phyloP scores from a whole-genome alignment of 768 basidiomycete species.

The Termitomyces sp. region DNA sequence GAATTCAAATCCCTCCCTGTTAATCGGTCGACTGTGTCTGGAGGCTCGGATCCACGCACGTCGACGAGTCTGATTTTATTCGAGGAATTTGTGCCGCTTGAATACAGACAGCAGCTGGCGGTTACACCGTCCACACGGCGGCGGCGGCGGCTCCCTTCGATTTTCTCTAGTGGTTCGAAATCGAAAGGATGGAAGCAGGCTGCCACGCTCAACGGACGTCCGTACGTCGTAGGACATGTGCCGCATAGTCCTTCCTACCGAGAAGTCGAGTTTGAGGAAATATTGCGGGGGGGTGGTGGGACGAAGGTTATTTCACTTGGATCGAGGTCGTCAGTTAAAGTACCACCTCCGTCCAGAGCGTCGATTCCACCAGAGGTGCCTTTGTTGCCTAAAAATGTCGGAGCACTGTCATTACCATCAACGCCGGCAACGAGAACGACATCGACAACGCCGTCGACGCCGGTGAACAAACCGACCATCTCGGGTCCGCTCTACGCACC shows the following conservation, averaged over 20 bases:
- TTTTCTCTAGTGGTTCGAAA: slow-evolving; percentile 47
- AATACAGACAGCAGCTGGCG: slow-evolving; percentile 76
- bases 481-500: slow-evolving; percentile 17
- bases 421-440: too few species aligned
- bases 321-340: slow-evolving; percentile 20
- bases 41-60: slow-evolving; percentile 61
- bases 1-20: slow-evolving; percentile 78
- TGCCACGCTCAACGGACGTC: slow-evolving; percentile 74
- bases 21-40: slow-evolving; percentile 29
- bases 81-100: slow-evolving; percentile 90
- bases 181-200: slow-evolving; percentile 72
- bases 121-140: slow-evolving; percentile 45
- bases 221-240: slow-evolving; percentile 62
- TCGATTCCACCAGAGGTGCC: not conserved
- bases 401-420: too few species aligned
- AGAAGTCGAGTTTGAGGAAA: slow-evolving; percentile 77
- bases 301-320: slow-evolving; percentile 41
- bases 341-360: slow-evolving; percentile 1
- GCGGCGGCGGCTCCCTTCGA: slow-evolving; percentile 62
- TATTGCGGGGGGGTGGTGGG: slow-evolving; percentile 49
- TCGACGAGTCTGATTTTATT: slow-evolving; percentile 72
- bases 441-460: not conserved
- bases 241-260: slow-evolving; percentile 46
- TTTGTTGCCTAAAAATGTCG: too few species aligned
- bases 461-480: slow-evolving; percentile 12